Evolutionary conservation across 169 alveolate genomes (phyloP).

Genomic region (Besnoitia besnoiti): DNA sequence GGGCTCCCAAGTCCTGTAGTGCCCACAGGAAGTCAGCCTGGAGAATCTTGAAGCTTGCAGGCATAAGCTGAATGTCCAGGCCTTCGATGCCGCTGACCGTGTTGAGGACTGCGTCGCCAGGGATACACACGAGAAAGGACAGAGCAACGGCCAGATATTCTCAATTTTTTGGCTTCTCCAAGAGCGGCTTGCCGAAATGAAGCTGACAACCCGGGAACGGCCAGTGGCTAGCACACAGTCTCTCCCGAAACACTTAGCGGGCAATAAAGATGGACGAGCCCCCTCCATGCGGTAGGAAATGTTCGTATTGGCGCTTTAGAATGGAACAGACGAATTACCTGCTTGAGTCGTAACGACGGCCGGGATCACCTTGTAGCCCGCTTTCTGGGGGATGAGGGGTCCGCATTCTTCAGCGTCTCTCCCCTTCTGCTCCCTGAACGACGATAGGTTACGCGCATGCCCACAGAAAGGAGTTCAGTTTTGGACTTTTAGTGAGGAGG

Average conservation of each 20-base stretch:
- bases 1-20: conserved; percentile 65
- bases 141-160: too few species aligned
- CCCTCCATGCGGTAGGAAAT: too few species aligned
- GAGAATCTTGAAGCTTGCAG: conserved; percentile 87
- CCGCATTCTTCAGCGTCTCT: background rate
- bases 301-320: too few species aligned
- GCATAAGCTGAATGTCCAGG: conserved; percentile 86
- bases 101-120: conserved; percentile 54
- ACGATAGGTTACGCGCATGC: background rate
- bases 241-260: too few species aligned
- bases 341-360: conserved; percentile 17
- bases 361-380: background rate
- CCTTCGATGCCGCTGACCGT: conserved; percentile 81
- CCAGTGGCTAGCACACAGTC: too few species aligned
- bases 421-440: background rate
- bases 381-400: conserved; percentile 7
- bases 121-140: background rate
- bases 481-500: too few species aligned
- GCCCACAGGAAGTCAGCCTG: conserved; percentile 83
- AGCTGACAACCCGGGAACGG: too few species aligned
- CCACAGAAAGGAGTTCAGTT: too few species aligned
- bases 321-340: background rate
- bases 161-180: too few species aligned
- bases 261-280: too few species aligned
- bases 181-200: too few species aligned